phyloP scores from a whole-genome alignment of 495 filamentous ascomycete genomes.

The Tuber aestivum region DNA sequence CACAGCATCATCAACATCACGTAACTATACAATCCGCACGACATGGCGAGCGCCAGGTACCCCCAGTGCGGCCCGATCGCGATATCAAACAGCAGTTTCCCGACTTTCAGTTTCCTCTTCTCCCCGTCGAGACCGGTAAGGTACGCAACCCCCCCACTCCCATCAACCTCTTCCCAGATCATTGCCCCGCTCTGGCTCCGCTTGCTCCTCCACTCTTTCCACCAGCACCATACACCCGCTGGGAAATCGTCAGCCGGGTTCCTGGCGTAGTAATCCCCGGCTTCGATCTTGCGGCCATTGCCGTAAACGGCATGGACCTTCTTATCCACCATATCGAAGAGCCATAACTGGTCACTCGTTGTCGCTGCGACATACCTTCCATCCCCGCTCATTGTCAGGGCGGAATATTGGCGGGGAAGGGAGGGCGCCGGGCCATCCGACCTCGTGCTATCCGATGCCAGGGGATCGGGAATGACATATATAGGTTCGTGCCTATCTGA shows the following conservation, averaged over 20 bases:
- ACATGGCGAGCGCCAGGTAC: background rate
- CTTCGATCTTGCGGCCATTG: conserved; percentile 40
- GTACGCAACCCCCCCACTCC: conserved; percentile 32
- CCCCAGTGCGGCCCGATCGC: background rate
- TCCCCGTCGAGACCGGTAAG: conserved; percentile 27
- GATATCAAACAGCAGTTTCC: background rate
- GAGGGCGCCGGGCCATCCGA: conserved; percentile 14
- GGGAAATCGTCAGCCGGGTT: conserved; percentile 42
- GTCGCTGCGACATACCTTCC: conserved; percentile 40
- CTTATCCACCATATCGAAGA: conserved; percentile 43
- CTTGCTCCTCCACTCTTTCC: conserved; percentile 37
- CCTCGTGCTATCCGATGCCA: conserved; percentile 24
- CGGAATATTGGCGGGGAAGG: conserved; percentile 36
- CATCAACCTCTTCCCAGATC: conserved; percentile 35
- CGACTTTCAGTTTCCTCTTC: background rate
- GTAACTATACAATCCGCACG: background rate
- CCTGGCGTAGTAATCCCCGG: conserved; percentile 34
- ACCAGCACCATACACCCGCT: conserved; percentile 42
- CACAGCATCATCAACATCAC: background rate
- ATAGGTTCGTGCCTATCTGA: conserved; percentile 21
- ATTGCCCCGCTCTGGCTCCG: conserved; percentile 21
- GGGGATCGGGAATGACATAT: conserved; percentile 37
- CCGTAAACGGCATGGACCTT: conserved; percentile 34
- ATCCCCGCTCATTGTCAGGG: conserved; percentile 37
- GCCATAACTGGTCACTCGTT: conserved; percentile 42